Evolutionary conservation across 1,284 basidiomycete genomes (phyloP).

Genomic region (Naganishia cerealis): DNA sequence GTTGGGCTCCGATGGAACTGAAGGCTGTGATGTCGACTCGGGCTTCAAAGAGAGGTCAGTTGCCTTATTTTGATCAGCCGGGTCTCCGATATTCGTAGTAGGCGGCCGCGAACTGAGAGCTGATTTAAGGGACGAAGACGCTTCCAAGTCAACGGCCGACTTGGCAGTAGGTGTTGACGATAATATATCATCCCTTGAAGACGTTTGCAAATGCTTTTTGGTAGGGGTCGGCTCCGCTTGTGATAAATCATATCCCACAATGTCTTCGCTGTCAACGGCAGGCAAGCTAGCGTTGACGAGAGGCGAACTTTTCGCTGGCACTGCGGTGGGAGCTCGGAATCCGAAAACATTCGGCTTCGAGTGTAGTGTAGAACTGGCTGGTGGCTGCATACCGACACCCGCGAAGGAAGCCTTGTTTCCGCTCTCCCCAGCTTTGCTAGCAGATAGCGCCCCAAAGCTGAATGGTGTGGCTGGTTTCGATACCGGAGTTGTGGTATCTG

Average conservation of each 20-base stretch:
- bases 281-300: slow-evolving; percentile 11
- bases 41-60: not conserved
- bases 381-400: slow-evolving; percentile 22
- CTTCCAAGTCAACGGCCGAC: not conserved
- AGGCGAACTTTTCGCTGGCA: slow-evolving; percentile 22
- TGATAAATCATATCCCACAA: not conserved
- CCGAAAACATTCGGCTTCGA: slow-evolving; percentile 23
- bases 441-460: not conserved
- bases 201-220: not conserved
- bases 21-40: not conserved
- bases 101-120: slow-evolving; percentile 9
- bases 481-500: not conserved
- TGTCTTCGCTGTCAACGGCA: slow-evolving; percentile 4
- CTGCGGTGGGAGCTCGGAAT: slow-evolving; percentile 19
- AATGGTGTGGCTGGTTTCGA: slow-evolving; percentile 15
- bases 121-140: not conserved
- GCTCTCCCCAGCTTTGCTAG: not conserved
- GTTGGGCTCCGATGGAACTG: not conserved
- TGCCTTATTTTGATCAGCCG: not conserved
- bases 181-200: not conserved
- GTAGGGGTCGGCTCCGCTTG: not conserved
- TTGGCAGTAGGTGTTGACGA: not conserved
- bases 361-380: slow-evolving; percentile 6
- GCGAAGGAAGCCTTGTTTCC: slow-evolving; percentile 7
- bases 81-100: not conserved